phyloP scores from a whole-genome alignment of 371 early-diverging fungal genomes.

The Mucor racemosus region DNA sequence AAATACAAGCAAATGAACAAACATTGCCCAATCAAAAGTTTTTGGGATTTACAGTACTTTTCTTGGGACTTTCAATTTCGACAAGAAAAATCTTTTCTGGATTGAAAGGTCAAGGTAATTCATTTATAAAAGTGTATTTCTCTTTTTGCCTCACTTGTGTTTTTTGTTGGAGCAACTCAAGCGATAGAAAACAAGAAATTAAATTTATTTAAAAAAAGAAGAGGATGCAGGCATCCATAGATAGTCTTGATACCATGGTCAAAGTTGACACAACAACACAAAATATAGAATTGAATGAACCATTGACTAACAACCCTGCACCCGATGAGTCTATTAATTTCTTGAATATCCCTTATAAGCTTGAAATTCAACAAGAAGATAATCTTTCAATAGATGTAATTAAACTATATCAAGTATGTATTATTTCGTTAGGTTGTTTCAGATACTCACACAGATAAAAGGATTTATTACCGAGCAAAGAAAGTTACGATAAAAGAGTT shows the following conservation, averaged over 20 bases:
- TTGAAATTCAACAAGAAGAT: slow-evolving; percentile 29
- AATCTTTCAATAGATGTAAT: slow-evolving; percentile 24
- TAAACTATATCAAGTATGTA: background rate
- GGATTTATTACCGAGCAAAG: slow-evolving; percentile 60
- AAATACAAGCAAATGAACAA: too few relatives aligned
- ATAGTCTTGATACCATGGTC: slow-evolving; percentile 10
- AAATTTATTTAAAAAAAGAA: slow-evolving; percentile 4
- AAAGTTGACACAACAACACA: background rate
- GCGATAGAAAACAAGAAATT: background rate
- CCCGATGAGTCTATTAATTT: slow-evolving; percentile 12
- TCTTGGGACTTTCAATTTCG: slow-evolving; percentile 2
- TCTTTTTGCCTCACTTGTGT: too few relatives aligned
- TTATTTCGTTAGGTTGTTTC: too few relatives aligned
- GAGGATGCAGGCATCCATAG: slow-evolving; percentile 36
- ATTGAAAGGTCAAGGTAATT: background rate
- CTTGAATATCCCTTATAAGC: slow-evolving; percentile 17
- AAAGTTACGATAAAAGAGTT: slow-evolving; percentile 59
- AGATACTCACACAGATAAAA: slow-evolving; percentile 13
- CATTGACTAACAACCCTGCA: slow-evolving; percentile 4
- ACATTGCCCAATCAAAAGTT: background rate
- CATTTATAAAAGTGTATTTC: background rate
- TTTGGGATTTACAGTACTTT: background rate
- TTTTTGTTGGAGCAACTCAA: background rate
- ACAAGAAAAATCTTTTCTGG: slow-evolving; percentile 5
- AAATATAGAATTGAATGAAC: background rate